phyloP scores from a whole-genome alignment of 164 flowering plant species.

The Hamamelis virginiana region DNA sequence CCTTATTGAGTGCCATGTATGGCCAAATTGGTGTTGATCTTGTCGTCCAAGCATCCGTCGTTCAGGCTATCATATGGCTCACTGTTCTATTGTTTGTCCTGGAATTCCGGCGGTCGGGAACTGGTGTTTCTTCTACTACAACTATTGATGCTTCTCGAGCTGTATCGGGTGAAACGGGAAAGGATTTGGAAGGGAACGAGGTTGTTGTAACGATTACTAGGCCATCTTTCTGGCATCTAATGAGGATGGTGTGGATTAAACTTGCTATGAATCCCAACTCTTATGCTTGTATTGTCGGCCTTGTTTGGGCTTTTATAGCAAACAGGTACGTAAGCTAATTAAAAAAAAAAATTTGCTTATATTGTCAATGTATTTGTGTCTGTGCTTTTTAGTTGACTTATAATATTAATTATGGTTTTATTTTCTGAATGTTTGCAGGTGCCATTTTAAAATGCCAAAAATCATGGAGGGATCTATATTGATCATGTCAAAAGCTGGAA shows the following conservation, averaged over 20 bases:
- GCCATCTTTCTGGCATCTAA: conserved; percentile 41
- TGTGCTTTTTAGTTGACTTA: neutral
- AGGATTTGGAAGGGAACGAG: too few species aligned
- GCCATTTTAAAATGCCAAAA: conserved; percentile 61
- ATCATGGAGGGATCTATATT: conserved; percentile 59
- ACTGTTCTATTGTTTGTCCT: too few species aligned
- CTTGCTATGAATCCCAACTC: conserved; percentile 61
- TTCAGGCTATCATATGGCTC: too few species aligned
- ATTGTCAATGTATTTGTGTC: neutral
- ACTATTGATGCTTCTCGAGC: too few species aligned
- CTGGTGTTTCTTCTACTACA: too few species aligned
- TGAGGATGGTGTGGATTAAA: conserved; percentile 60
- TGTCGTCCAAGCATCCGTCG: too few species aligned
- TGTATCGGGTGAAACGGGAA: too few species aligned
- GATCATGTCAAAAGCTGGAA: conserved; percentile 72
- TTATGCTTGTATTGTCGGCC: conserved; percentile 58
- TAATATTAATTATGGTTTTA: neutral
- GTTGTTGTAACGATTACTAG: conserved; percentile 5
- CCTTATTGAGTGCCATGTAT: too few species aligned
- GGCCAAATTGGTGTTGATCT: too few species aligned
- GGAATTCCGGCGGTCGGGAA: too few species aligned
- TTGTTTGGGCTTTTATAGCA: conserved; percentile 65
- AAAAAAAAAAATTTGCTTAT: too few species aligned
- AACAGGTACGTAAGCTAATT: conserved; percentile 65
- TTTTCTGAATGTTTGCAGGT: too few species aligned